These are phyloP conservation scores for Candida hispaniensis DNA, from an alignment of 805 yeast genomes.

Conservation along the genomic window DNA sequence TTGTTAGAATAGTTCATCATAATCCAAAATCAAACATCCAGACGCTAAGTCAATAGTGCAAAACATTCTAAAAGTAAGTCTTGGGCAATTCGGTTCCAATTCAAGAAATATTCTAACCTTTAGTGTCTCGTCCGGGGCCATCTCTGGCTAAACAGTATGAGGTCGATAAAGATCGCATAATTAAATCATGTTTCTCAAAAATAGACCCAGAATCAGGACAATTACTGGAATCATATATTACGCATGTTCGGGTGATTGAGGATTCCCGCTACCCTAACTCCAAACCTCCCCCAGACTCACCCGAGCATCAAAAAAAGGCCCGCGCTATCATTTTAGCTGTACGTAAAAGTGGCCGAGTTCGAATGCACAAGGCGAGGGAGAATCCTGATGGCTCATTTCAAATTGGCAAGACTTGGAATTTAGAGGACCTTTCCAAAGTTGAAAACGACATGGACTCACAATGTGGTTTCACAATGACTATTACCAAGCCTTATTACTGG, in stretches of 20 bases:
- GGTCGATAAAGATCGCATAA: slow-evolving; percentile 40
- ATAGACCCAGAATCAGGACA: slow-evolving; percentile 28
- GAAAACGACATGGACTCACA: slow-evolving; percentile 37
- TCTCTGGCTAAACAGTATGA: slow-evolving; percentile 48
- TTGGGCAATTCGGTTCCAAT: no score
- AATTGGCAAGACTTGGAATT: slow-evolving; percentile 87
- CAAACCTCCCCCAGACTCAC: slow-evolving; percentile 52
- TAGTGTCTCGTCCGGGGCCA: no score
- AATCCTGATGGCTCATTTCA: slow-evolving; percentile 65
- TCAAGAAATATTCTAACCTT: no score
- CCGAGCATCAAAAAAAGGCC: slow-evolving; percentile 41
- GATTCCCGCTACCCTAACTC: slow-evolving; percentile 58
- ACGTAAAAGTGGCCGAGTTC: slow-evolving; percentile 54
- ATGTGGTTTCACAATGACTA: slow-evolving; percentile 37
- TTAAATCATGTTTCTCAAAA: slow-evolving; percentile 40
- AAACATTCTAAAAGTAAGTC: no score
- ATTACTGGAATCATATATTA: slow-evolving; percentile 48
- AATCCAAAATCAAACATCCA: no score
- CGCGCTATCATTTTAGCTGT: slow-evolving; percentile 40
- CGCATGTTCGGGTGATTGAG: slow-evolving; percentile 68
- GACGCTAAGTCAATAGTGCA: no score
- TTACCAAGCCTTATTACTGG: slow-evolving; percentile 84
- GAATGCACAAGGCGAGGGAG: slow-evolving; percentile 77
- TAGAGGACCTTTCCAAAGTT: slow-evolving; percentile 54
- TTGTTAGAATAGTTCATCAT: no score